phyloP scores from a whole-genome alignment of 2,329 filamentous ascomycete species.

The Beauveria asiatica region DNA sequence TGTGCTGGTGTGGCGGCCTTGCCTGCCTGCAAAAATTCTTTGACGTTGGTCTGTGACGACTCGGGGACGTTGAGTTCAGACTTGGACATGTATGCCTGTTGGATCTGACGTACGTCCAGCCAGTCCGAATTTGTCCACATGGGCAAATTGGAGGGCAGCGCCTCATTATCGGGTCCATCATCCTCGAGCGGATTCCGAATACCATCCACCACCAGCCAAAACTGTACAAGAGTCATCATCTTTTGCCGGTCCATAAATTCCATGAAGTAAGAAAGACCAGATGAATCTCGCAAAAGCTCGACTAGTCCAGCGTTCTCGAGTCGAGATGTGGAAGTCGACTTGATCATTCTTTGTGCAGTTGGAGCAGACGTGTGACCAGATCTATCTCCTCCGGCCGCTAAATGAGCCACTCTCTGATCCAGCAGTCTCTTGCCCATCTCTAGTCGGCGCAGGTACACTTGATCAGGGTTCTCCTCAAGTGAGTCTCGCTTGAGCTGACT shows the following conservation, averaged over 20 bases:
- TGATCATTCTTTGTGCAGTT: conserved; percentile 18
- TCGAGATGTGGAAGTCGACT: conserved; percentile 41
- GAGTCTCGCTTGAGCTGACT: conserved; percentile 86
- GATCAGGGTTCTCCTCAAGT: conserved; percentile 69
- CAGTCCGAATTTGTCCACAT: conserved; percentile 80
- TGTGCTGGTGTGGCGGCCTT: conserved; percentile 67
- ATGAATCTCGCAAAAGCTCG: conserved; percentile 82
- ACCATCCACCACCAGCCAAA: conserved; percentile 96
- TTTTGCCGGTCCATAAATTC: conserved; percentile 94
- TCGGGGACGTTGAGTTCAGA: conserved; percentile 72
- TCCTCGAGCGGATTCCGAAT: conserved; percentile 91
- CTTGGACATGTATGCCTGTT: conserved; percentile 78
- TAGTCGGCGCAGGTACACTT: conserved; percentile 75
- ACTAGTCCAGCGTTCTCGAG: conserved; percentile 69
- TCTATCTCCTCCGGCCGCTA: conserved; percentile 59
- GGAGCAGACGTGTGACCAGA: conserved; percentile 22
- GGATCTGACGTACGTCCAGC: conserved; percentile 81
- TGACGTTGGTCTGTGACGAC: conserved; percentile 60
- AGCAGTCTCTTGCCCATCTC: conserved; percentile 87
- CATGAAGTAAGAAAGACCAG: conserved; percentile 97
- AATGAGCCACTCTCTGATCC: conserved; percentile 78
- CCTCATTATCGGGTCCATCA: conserved; percentile 56
- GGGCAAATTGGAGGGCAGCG: conserved; percentile 50
- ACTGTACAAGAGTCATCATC: conserved; percentile 85
- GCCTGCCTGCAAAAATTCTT: conserved; percentile 70